These are phyloP conservation scores for Astragalus membranaceus DNA, from an alignment of 306 rosid genomes.

Conservation along the genomic window DNA sequence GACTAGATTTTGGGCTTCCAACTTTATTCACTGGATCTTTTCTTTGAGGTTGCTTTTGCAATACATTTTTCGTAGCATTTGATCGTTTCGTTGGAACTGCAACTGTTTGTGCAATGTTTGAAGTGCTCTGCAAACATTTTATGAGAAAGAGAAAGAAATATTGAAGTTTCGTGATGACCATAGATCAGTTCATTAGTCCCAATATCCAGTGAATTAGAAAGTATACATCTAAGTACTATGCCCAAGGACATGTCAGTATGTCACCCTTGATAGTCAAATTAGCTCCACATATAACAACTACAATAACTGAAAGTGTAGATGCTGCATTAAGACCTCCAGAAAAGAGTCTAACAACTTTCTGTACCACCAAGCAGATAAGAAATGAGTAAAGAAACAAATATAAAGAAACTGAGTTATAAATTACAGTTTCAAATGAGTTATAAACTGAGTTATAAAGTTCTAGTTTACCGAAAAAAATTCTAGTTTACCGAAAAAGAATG, in stretches of 20 bases:
- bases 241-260: constrained; percentile 52
- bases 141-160: constrained; percentile 11
- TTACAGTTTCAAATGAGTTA: too few species aligned
- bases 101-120: constrained; percentile 38
- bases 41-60: constrained; percentile 33
- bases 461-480: too few species aligned
- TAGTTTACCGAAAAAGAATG: too few species aligned
- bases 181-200: background rate
- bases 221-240: background rate
- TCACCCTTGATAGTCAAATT: constrained; percentile 68
- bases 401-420: too few species aligned
- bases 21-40: constrained; percentile 41
- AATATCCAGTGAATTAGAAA: background rate
- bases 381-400: too few species aligned
- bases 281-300: constrained; percentile 80
- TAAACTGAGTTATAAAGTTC: too few species aligned
- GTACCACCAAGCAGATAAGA: constrained; percentile 24
- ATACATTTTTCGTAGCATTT: constrained; percentile 42
- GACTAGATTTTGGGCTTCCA: constrained; percentile 49
- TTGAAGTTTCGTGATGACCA: constrained; percentile 16
- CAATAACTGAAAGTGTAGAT: constrained; percentile 62
- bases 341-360: constrained; percentile 72
- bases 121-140: constrained; percentile 44
- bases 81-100: constrained; percentile 32
- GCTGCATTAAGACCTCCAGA: constrained; percentile 81